These are phyloP conservation scores for Pistacia atlantica DNA, from an alignment of 345 rosid species.

Conservation along the genomic window DNA sequence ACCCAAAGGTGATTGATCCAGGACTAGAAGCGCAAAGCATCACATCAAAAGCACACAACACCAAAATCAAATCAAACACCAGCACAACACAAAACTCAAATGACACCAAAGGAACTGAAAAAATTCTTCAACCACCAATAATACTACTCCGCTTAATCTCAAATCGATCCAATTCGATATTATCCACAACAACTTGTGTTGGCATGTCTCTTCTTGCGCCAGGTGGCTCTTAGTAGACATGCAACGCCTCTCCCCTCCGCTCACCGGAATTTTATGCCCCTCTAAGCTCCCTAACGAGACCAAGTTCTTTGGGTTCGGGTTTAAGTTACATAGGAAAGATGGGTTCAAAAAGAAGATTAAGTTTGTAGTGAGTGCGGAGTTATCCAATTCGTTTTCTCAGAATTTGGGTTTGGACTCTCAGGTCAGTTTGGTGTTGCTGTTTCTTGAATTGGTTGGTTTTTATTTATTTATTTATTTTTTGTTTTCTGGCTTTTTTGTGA, in stretches of 20 bases:
- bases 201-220: slow-evolving; percentile 55
- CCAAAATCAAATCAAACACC: neutral
- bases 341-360: slow-evolving; percentile 40
- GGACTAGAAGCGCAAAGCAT: neutral
- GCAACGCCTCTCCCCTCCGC: slow-evolving; percentile 55
- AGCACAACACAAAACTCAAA: neutral
- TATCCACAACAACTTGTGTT: slow-evolving; percentile 40
- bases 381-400: slow-evolving; percentile 57
- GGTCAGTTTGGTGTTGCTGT: slow-evolving; percentile 37
- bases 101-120: neutral
- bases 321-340: slow-evolving; percentile 37
- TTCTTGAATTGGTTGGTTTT: neutral
- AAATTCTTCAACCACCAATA: neutral
- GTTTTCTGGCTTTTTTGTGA: neutral
- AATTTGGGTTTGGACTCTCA: slow-evolving; percentile 74
- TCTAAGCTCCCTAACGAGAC: slow-evolving; percentile 27
- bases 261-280: slow-evolving; percentile 43
- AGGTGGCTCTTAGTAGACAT: slow-evolving; percentile 46
- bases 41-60: neutral
- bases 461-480: neutral
- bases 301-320: slow-evolving; percentile 32
- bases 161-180: neutral
- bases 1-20: neutral
- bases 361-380: slow-evolving; percentile 59
- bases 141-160: neutral